These are phyloP conservation scores for Trypethelium eluteriae DNA, from an alignment of 495 filamentous ascomycete genomes.

Conservation along the genomic window DNA sequence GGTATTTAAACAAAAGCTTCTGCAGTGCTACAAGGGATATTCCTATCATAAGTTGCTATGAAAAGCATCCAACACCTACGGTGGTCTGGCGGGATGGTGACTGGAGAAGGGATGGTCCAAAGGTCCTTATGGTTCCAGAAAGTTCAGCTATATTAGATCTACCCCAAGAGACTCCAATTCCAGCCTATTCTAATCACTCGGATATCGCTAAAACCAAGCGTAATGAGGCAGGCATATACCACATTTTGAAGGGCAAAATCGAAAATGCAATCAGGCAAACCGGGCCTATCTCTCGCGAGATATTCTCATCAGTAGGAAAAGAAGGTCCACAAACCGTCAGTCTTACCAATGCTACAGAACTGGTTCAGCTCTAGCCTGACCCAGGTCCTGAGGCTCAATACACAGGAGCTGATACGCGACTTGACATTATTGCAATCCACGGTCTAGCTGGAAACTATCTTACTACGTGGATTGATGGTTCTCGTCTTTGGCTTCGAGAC, in stretches of 20 bases:
- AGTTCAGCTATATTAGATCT: background rate
- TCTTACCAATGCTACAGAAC: background rate
- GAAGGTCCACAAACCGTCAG: background rate
- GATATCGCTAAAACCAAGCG: background rate
- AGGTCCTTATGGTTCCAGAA: background rate
- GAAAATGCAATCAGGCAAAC: background rate
- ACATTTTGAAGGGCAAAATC: background rate
- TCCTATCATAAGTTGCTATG: background rate
- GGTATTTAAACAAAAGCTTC: background rate
- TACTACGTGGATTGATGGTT: background rate
- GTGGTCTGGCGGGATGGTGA: background rate
- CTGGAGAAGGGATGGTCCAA: background rate
- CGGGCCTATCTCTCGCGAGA: background rate
- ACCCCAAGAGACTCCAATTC: background rate
- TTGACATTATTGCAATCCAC: background rate
- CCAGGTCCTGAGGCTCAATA: background rate
- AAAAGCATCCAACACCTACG: background rate
- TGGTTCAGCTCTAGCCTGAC: background rate
- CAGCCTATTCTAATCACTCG: background rate
- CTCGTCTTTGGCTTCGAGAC: background rate
- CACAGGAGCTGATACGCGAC: background rate
- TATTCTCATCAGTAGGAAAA: no score
- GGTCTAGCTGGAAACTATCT: background rate
- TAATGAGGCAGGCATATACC: background rate
- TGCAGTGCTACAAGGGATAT: background rate